phyloP scores from a whole-genome alignment of 1,284 basidiomycete genomes.

The Ceratobasidium theobromae region DNA sequence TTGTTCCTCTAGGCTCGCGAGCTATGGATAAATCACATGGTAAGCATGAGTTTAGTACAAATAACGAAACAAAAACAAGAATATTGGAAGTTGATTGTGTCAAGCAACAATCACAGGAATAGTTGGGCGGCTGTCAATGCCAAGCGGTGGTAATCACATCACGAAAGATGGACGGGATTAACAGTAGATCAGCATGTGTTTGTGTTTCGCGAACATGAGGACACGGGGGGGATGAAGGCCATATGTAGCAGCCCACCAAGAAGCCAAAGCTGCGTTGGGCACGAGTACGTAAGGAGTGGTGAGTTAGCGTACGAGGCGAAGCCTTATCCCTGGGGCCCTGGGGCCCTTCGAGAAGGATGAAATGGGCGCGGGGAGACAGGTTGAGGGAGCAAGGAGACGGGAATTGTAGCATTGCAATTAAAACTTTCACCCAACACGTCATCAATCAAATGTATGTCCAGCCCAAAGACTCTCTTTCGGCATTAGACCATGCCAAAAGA shows the following conservation, averaged over 20 bases:
- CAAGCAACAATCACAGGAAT: background rate
- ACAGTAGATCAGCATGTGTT: background rate
- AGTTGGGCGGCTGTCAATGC: background rate
- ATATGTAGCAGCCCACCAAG: too few relatives aligned
- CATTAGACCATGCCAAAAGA: conserved; percentile 9
- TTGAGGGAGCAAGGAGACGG: background rate
- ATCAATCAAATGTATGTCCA: conserved; percentile 7
- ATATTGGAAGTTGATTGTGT: too few relatives aligned
- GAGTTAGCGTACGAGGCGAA: conserved; percentile 1
- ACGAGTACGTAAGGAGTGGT: too few relatives aligned
- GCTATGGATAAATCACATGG: background rate
- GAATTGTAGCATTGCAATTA: background rate
- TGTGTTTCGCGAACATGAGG: conserved; percentile 21
- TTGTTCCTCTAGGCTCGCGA: conserved; percentile 23
- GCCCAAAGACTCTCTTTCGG: conserved; percentile 16
- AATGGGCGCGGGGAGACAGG: background rate
- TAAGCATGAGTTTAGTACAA: background rate
- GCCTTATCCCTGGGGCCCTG: background rate
- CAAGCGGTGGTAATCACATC: background rate
- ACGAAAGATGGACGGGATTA: conserved; percentile 18
- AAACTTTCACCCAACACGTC: background rate
- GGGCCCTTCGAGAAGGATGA: background rate
- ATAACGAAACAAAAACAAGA: background rate
- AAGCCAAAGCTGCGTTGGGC: too few relatives aligned
- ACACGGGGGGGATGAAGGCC: background rate